Evolutionary conservation across 345 rosid species (phyloP).

Genomic region (Eucalyptus sideroxylon): DNA sequence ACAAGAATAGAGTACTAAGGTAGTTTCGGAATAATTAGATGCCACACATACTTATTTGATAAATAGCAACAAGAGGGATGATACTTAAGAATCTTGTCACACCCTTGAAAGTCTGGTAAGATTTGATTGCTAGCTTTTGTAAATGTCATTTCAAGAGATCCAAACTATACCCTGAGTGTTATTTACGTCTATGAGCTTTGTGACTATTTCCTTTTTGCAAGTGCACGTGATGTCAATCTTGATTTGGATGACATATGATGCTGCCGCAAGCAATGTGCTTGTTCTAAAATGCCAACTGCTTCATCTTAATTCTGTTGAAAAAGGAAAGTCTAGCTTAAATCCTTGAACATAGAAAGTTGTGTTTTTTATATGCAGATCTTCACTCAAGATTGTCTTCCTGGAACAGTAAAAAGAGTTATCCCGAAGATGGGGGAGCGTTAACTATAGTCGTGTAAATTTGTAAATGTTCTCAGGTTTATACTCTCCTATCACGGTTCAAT

Average conservation of each 20-base stretch:
- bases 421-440: background rate
- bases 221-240: background rate
- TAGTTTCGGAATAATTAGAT: background rate
- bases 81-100: background rate
- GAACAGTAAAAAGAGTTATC: background rate
- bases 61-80: background rate
- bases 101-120: background rate
- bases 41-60: background rate
- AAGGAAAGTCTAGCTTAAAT: background rate
- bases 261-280: background rate
- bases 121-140: background rate
- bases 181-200: background rate
- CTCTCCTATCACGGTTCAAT: background rate
- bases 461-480: background rate
- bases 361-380: background rate
- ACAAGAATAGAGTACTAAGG: background rate
- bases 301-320: background rate
- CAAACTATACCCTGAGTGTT: background rate
- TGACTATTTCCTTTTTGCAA: background rate
- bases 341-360: background rate
- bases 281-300: background rate
- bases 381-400: background rate
- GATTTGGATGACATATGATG: background rate
- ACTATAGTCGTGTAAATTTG: background rate
- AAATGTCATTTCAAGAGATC: background rate